Percentiles rank a stretch among this genome's conserved stretches.
Conservation (phyloP, 208 protist genomes). For the Crithidia sp. region DNA sequence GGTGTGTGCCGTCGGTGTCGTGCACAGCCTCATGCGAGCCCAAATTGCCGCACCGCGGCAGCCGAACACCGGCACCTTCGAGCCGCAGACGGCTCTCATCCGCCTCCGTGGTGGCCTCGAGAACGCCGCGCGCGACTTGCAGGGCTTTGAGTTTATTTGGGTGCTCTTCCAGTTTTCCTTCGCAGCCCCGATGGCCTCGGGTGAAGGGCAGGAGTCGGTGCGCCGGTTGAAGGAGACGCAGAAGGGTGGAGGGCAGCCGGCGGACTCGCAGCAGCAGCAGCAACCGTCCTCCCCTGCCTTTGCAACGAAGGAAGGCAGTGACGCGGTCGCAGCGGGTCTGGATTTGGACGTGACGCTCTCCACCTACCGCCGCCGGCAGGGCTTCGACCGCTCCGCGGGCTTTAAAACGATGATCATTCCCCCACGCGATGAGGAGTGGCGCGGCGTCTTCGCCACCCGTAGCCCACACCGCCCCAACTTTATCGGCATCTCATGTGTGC, state of each 20-base stretch:
- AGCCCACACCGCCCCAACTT: conserved; percentile 93
- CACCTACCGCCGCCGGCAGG: conserved; percentile 55
- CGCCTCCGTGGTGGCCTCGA: conserved; percentile 76
- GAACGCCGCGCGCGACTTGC: conserved; percentile 83
- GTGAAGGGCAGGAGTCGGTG: conserved; percentile 55
- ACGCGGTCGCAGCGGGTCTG: neutral
- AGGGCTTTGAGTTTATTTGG: conserved; percentile 91
- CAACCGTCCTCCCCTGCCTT: too few species aligned
- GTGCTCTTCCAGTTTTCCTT: conserved; percentile 92
- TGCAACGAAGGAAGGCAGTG: neutral
- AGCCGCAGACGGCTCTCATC: conserved; percentile 86
- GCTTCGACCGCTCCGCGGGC: conserved; percentile 54
- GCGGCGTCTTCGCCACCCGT: conserved; percentile 92
- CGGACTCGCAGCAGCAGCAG: neutral
- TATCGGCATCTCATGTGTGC: conserved; percentile 90
- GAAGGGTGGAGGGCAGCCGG: neutral
- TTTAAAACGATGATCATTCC: conserved; percentile 90
- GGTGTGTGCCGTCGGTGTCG: conserved; percentile 83
- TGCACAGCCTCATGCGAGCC: conserved; percentile 85
- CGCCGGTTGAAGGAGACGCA: conserved; percentile 25
- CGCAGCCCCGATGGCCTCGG: conserved; percentile 64
- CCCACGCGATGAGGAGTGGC: conserved; percentile 77
- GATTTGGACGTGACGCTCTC: conserved; percentile 17
- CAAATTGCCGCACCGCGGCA: conserved; percentile 86
- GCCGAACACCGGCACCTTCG: conserved; percentile 75